Base-by-base conservation (phyloP, 805 yeast species). In the Nakazawaea laoshanensis region DNA sequence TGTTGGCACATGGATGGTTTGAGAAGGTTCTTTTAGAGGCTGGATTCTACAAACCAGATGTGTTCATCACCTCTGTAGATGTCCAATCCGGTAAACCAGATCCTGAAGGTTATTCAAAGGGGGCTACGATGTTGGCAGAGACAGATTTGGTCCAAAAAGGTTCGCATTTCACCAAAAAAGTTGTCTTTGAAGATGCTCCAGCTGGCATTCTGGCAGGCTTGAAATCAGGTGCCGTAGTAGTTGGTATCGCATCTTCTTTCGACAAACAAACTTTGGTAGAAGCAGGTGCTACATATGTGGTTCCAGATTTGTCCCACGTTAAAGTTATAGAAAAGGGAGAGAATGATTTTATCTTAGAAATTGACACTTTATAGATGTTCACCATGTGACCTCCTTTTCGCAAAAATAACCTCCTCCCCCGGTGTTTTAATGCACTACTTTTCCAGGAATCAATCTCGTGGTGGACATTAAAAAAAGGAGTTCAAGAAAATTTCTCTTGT, bases 111-210 rank as follows among this genome's bases (percentile, higher is more conserved):
- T 84, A 84, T 63, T 63, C 70, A 42, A 53, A 61, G 50, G 85
- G 84, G 40, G 65, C 71, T 54, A 48, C 59, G 38, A 45, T 64
- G 26, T 56, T 67, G 43, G 67, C 69, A 18, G 63, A 59, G 45
- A 24, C 26, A 14, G 30, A 26, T 17, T 5, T 22, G 16, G 16
- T 13, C 4, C 56, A 57, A 37, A 40, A 47, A 22, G 50, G 46
- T 13, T 30, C 30, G 14, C 19, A 20, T 18, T 36, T 52, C 19
- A 39, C 44, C 34, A 61, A 61, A 47, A 65, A 60, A 35, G 77
- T 83, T 27, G 87, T 80, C 32, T 84, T 84, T 50, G 95, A 84
- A 61, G 95, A 84, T 53, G 94, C 94, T 29, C 89, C 87, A 38
- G 88, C 92, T 31, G 94, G 95, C 52, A 74, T 83, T 42, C 59